Conservation (phyloP, 176 grass and related monocot species). For the Miscanthus lutarioriparius region DNA sequence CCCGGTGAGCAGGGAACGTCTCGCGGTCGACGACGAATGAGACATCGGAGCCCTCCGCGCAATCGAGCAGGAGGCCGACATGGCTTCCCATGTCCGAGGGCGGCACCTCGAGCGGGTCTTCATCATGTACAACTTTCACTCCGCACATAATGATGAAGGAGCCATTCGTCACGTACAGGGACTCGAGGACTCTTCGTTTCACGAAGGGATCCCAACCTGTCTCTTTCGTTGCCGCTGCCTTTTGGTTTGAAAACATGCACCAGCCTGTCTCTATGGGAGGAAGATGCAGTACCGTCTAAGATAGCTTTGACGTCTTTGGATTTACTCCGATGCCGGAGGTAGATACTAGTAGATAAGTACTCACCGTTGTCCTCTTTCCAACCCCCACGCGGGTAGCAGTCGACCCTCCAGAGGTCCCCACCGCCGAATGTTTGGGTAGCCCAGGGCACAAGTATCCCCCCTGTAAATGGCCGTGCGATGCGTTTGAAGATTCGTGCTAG, state of each 20-base stretch:
- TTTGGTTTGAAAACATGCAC: background rate
- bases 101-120: background rate
- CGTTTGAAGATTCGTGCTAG: too few relatives aligned
- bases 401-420: background rate
- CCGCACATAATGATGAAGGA: background rate
- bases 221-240: accelerated
- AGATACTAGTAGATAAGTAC: background rate
- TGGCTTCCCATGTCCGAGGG: background rate
- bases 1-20: conserved; percentile 13
- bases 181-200: background rate
- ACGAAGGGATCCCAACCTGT: background rate
- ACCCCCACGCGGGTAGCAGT: background rate
- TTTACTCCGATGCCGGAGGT: background rate
- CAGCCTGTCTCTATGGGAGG: background rate
- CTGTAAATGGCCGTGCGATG: too few relatives aligned
- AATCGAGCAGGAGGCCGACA: background rate
- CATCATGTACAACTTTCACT: background rate
- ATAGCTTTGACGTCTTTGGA: background rate
- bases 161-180: background rate
- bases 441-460: too few relatives aligned
- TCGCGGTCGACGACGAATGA: conserved; percentile 17
- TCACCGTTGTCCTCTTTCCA: background rate
- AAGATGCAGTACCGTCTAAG: background rate
- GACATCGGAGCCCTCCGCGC: background rate
- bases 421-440: too few relatives aligned